Percentiles rank a stretch among this genome's conserved stretches.
Evolutionary conservation across 345 rosid genomes (phyloP).

Genomic region (Kandelia obovata): DNA sequence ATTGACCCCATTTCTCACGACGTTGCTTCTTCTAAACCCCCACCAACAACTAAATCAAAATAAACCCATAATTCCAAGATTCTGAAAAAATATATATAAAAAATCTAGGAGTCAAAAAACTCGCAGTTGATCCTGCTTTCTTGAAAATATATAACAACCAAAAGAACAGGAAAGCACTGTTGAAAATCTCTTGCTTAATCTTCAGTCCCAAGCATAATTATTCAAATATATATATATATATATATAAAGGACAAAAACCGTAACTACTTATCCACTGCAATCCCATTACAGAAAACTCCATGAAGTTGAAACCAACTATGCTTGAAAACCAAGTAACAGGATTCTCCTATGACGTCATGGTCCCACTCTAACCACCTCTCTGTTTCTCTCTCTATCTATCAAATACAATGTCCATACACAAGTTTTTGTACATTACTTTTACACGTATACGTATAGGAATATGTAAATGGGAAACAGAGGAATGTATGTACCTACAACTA

Average conservation of each 20-base stretch:
- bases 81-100: constrained; percentile 21
- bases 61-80: constrained; percentile 24
- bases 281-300: constrained; percentile 31
- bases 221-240: constrained; percentile 7
- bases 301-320: constrained; percentile 48
- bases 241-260: constrained; percentile 6
- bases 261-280: constrained; percentile 37
- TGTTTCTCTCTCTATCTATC: background rate
- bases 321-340: constrained; percentile 53
- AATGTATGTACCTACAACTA: too few relatives aligned
- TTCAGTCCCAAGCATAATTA: constrained; percentile 13
- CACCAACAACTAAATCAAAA: constrained; percentile 20
- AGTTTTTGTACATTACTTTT: background rate
- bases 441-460: background rate
- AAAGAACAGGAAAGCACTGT: constrained; percentile 9
- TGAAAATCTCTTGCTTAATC: constrained; percentile 22
- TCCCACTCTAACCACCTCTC: constrained; percentile 8
- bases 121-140: constrained; percentile 32
- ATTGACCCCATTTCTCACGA: constrained; percentile 68
- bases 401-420: background rate
- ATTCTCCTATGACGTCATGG: background rate
- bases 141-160: constrained; percentile 17
- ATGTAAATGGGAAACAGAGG: background rate
- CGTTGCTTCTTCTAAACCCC: constrained; percentile 23
- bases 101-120: constrained; percentile 17